Evolutionary conservation across 192 early-diverging fungal genomes (phyloP), one percentile per base, ranked within the genome.

Genomic region (Umbelopsis sp.): DNA sequence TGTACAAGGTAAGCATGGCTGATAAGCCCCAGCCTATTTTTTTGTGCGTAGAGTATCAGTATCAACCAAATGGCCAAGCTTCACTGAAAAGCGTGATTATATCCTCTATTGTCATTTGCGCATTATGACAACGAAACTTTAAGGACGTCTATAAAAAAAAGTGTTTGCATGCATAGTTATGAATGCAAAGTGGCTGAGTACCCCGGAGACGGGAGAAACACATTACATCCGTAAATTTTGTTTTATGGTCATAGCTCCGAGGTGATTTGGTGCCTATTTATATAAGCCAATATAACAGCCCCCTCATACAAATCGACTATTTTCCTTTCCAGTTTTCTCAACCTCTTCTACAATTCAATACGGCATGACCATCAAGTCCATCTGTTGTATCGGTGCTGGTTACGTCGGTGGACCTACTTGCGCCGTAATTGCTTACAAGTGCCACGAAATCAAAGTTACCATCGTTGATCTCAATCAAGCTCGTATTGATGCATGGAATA

Each of bases 301-400:
- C n/a, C n/a, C n/a, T 11, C 7, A 11, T 43, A 26, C 31, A 26
- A 69, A n/a, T 43, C 20, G 31, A 22, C 29, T 31, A 12, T 66
- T 2, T 31, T 16, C 65, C 52, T 53, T 11, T 22, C 56, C 16
- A 32, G 3, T 20, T 34, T 26, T 62, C 17, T 32, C 20, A 62
- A 62, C 56, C 4, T 62, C 31, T 12, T 43, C 17, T 43, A 16
- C 66, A 38, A 9, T 25, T 22, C 29, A 47, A 5, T 52, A 70
- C 25, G 17, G 11, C 6, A 70, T 70, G 68, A 11, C 53, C 36
- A 17, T 79, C 54, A 85, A 83, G 53, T 91, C 90, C 74, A 95
- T 97, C 62, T 95, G 95, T 84, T 97, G 94, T 72, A 93, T 97
- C 74, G 96, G 96, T 71, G 96, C 96, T 67, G 96, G 96, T 70